phyloP scores from a whole-genome alignment of 2,329 filamentous ascomycete species.

The Cladosporium sp. region DNA sequence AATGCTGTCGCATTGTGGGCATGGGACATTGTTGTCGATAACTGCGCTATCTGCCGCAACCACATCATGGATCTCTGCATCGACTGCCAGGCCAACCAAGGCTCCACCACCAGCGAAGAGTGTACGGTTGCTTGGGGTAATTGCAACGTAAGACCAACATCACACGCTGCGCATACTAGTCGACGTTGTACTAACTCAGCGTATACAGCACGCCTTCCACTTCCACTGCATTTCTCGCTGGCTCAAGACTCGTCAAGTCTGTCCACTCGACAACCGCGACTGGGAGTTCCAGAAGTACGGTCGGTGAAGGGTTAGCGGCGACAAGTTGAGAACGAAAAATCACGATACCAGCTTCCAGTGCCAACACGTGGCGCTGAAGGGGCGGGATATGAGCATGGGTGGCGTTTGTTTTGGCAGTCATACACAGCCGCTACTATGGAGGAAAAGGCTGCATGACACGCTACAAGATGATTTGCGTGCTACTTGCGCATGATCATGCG shows the following conservation, averaged over 20 bases:
- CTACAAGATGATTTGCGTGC: background rate
- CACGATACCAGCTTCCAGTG: conserved; percentile 2
- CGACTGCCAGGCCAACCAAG: conserved; percentile 97
- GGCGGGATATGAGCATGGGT: conserved; percentile 7
- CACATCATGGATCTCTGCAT: conserved; percentile 99
- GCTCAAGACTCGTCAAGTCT: conserved; percentile 98
- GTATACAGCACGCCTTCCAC: conserved; percentile 85
- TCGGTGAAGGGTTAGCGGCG: conserved; percentile 41
- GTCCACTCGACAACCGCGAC: conserved; percentile 93
- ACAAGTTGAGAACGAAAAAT: background rate
- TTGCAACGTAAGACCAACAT: conserved; percentile 76
- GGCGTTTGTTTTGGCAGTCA: background rate
- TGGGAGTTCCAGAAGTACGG: conserved; percentile 99
- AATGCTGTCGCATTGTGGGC: conserved; percentile 98
- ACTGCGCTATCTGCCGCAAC: conserved; percentile 98
- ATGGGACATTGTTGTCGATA: conserved; percentile 99
- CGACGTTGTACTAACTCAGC: conserved; percentile 31
- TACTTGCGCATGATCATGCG: background rate
- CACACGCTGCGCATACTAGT: background rate
- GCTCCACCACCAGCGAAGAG: conserved; percentile 93
- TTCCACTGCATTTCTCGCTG: conserved; percentile 99
- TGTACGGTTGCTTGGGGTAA: conserved; percentile 99
- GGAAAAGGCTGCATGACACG: background rate
- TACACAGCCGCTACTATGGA: background rate
- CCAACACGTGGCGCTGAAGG: background rate